Evolutionary conservation across 495 filamentous ascomycete species (phyloP).

Genomic region (Daldinia loculata): DNA sequence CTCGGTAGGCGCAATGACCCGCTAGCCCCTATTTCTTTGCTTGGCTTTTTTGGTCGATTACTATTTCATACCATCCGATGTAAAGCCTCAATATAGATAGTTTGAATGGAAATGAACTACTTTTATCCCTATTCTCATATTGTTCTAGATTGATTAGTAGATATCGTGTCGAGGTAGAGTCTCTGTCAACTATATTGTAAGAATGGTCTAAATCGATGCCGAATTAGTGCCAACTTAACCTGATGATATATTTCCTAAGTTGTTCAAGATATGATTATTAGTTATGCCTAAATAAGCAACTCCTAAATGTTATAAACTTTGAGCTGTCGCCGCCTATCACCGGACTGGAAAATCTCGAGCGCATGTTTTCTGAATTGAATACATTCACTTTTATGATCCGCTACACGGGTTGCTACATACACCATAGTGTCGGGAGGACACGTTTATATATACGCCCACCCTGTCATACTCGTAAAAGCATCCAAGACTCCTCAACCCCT

Average conservation of each 20-base stretch:
- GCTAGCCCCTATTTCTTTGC: background rate
- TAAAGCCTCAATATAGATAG: background rate
- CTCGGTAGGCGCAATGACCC: background rate
- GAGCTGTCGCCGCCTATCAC: too few relatives aligned
- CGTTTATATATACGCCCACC: background rate
- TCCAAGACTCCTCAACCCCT: constrained; percentile 14
- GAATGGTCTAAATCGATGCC: too few relatives aligned
- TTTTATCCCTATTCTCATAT: background rate
- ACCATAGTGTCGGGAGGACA: background rate
- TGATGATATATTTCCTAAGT: too few relatives aligned
- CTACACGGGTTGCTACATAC: background rate
- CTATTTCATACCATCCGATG: background rate
- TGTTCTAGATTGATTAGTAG: background rate
- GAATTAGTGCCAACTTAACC: too few relatives aligned
- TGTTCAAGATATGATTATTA: too few relatives aligned
- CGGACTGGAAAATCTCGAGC: background rate
- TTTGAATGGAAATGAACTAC: background rate
- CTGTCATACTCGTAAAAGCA: background rate
- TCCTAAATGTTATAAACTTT: too few relatives aligned
- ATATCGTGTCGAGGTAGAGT: background rate
- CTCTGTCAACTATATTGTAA: too few relatives aligned
- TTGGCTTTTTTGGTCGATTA: background rate
- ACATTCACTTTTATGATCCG: background rate
- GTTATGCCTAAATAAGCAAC: too few relatives aligned
- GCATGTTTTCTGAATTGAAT: background rate